These are phyloP conservation scores for Clavispora vitiphila DNA, from an alignment of 805 yeast genomes.

Conservation along the genomic window DNA sequence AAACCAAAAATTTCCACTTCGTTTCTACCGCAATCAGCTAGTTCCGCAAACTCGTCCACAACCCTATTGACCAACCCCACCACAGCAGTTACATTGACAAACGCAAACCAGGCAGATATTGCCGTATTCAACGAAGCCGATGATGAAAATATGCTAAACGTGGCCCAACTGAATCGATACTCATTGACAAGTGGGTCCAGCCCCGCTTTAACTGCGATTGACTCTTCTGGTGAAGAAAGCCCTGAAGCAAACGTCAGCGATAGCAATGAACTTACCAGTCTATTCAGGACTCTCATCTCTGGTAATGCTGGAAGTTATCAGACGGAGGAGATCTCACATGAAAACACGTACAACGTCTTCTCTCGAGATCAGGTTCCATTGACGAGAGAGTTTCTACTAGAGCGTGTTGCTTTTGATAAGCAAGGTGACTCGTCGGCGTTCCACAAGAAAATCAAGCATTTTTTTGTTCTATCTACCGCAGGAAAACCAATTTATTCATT, in stretches of 20 bases:
- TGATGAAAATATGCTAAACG: not conserved
- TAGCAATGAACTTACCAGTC: not conserved
- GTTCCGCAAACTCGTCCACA: not conserved
- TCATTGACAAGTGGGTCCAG: not conserved
- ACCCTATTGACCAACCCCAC: not conserved
- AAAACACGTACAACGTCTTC: slow-evolving; percentile 6
- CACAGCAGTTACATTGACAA: not conserved
- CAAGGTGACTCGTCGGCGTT: slow-evolving; percentile 14
- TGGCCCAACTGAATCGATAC: not conserved
- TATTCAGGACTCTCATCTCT: not conserved
- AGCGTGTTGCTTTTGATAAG: slow-evolving; percentile 14
- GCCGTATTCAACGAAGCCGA: not conserved
- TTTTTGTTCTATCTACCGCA: slow-evolving; percentile 73
- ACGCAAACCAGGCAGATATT: not conserved
- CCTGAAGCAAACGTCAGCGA: not conserved
- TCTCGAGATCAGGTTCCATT: slow-evolving; percentile 6
- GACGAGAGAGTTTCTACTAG: slow-evolving; percentile 7
- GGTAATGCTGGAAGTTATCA: too few species aligned
- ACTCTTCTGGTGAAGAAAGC: not conserved
- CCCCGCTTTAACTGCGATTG: not conserved
- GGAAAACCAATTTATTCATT: slow-evolving; percentile 85
- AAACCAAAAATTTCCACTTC: not conserved
- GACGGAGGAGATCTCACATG: not conserved
- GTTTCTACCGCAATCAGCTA: not conserved
- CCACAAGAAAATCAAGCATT: slow-evolving; percentile 52